These are phyloP conservation scores for Erodium maritimum DNA, from an alignment of 345 rosid genomes.

Conservation along the genomic window DNA sequence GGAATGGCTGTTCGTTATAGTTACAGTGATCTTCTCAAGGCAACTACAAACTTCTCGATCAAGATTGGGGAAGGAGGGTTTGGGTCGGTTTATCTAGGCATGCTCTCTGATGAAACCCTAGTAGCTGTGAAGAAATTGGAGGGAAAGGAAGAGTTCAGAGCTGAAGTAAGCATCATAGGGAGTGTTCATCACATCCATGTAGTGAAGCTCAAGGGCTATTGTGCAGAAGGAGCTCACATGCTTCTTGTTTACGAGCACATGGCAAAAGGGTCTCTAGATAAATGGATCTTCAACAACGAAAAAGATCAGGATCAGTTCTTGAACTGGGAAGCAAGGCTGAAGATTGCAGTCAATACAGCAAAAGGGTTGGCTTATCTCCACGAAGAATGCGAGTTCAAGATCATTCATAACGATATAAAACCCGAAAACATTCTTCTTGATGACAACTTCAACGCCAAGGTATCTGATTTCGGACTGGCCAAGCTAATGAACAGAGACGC, in stretches of 20 bases:
- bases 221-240: conserved; percentile 31
- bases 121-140: conserved; percentile 39
- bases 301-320: conserved; percentile 12
- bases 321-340: conserved; percentile 35
- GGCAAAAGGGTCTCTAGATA: conserved; percentile 37
- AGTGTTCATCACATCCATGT: conserved; percentile 41
- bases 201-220: conserved; percentile 49
- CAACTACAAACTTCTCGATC: conserved; percentile 29
- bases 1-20: conserved; percentile 29
- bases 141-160: conserved; percentile 41
- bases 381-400: conserved; percentile 38
- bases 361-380: conserved; percentile 44
- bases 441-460: conserved; percentile 31
- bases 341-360: conserved; percentile 32
- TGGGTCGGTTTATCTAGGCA: conserved; percentile 39
- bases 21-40: conserved; percentile 28
- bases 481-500: conserved; percentile 40
- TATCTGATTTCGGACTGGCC: conserved; percentile 43
- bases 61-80: conserved; percentile 47
- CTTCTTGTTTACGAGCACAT: conserved; percentile 55
- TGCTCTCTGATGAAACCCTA: conserved; percentile 23
- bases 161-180: conserved; percentile 44
- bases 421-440: conserved; percentile 41
- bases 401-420: conserved; percentile 39
- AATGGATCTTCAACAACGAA: conserved; percentile 34